phyloP scores from a whole-genome alignment of 129 eudicot species.

The Saposhnikovia divaricata region DNA sequence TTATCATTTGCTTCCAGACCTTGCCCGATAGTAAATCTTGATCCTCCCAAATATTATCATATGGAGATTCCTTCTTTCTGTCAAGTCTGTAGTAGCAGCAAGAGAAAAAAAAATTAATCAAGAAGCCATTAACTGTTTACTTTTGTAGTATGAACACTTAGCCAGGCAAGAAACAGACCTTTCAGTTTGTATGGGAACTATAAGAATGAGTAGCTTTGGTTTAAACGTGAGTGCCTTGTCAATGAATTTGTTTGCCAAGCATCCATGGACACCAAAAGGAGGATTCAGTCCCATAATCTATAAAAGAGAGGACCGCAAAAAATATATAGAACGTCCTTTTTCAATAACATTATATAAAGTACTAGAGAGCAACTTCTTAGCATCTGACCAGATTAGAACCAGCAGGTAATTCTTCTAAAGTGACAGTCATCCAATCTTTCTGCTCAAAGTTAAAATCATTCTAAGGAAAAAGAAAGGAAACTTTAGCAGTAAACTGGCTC shows the following conservation, averaged over 20 bases:
- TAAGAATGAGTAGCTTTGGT: conserved; percentile 52
- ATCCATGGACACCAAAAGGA: conserved; percentile 49
- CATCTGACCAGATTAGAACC: conserved; percentile 41
- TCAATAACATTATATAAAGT: not conserved
- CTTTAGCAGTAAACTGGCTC: no score
- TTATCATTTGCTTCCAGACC: conserved; percentile 18
- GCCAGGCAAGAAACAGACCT: conserved; percentile 19
- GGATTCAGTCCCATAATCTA: conserved; percentile 70
- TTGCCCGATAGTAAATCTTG: conserved; percentile 38
- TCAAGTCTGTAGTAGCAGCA: conserved; percentile 34
- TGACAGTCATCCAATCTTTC: no score
- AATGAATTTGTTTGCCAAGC: conserved; percentile 50
- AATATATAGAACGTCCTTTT: not conserved
- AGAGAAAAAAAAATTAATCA: not conserved
- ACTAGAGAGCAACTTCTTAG: not conserved
- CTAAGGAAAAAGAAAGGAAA: no score
- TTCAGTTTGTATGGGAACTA: conserved; percentile 41
- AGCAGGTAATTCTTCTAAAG: conserved; percentile 22
- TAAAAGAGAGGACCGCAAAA: not conserved
- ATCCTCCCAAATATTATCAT: conserved; percentile 58
- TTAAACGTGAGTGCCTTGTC: conserved; percentile 46
- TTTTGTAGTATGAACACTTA: no score
- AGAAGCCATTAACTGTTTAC: not conserved
- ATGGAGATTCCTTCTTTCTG: conserved; percentile 17
- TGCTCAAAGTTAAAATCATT: no score